Conservation (phyloP, 2,329 filamentous ascomycete species). For the Cercospora janseana region DNA sequence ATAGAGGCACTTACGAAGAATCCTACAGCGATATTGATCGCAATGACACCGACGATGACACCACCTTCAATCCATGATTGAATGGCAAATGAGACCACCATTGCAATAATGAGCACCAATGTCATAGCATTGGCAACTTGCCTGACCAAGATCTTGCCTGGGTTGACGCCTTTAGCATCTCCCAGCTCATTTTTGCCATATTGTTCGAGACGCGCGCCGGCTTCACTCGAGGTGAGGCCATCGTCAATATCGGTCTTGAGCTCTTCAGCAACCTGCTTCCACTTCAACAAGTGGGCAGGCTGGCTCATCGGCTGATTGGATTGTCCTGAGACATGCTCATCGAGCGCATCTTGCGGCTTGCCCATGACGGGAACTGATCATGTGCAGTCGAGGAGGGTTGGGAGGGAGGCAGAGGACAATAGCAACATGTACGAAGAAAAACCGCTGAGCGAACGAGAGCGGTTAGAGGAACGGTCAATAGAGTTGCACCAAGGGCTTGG, state of each 20-base stretch:
- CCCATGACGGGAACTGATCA: constrained; percentile 19
- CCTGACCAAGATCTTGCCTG: constrained; percentile 69
- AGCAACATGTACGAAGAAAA: constrained; percentile 5
- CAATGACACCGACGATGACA: constrained; percentile 48
- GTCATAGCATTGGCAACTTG: constrained; percentile 79
- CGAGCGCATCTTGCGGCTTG: constrained; percentile 20
- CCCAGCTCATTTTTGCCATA: constrained; percentile 70
- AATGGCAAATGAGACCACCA: constrained; percentile 51
- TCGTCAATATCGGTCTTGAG: constrained; percentile 64
- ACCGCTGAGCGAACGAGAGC: constrained; percentile 15
- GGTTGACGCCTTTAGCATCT: constrained; percentile 64
- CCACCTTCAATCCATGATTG: constrained; percentile 50
- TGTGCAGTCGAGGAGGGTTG: neutral
- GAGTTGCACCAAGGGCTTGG: neutral
- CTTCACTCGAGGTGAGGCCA: constrained; percentile 62
- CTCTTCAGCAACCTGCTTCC: constrained; percentile 53
- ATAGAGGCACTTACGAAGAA: constrained; percentile 38
- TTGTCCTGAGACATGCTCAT: constrained; percentile 34
- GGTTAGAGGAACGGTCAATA: constrained; percentile 12
- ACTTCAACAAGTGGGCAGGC: constrained; percentile 63
- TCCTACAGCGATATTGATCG: constrained; percentile 47
- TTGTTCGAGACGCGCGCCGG: constrained; percentile 56
- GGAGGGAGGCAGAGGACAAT: neutral
- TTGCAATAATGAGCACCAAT: constrained; percentile 54
- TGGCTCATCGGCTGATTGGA: constrained; percentile 55